phyloP scores from a whole-genome alignment of 768 basidiomycete genomes.

The Cantharellus cinnabarinus region DNA sequence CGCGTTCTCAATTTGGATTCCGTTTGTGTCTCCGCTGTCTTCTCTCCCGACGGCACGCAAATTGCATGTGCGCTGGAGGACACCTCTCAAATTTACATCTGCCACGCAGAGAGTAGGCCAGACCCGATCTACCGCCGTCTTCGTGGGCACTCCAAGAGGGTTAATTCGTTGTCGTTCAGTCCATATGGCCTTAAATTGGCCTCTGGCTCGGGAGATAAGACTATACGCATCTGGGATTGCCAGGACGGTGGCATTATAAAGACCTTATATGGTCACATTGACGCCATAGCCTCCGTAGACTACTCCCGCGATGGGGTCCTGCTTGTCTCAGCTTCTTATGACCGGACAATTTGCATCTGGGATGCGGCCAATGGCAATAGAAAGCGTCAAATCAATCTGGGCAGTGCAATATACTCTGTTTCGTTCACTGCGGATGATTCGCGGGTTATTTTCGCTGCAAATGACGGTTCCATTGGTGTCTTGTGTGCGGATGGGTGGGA shows the following conservation, averaged over 20 bases:
- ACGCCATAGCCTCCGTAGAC: no score
- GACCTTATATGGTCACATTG: not conserved
- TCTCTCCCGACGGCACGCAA: no score
- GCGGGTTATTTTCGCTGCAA: not conserved
- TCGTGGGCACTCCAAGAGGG: no score
- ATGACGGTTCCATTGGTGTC: not conserved
- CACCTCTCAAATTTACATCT: no score
- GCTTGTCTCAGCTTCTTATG: not conserved
- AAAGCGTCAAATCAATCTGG: not conserved
- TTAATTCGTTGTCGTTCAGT: no score
- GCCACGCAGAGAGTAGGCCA: no score
- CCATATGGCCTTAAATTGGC: no score
- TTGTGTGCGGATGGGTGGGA: not conserved
- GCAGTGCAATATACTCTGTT: not conserved
- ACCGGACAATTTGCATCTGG: not conserved
- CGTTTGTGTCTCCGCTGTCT: no score
- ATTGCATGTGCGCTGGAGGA: no score
- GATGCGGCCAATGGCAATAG: not conserved
- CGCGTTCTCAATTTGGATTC: no score
- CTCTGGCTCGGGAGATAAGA: not conserved
- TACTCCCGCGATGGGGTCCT: not conserved
- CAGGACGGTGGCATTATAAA: no score
- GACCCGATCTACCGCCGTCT: no score
- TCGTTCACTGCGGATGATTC: not conserved
- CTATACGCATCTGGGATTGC: not conserved